Percentiles rank a stretch among this genome's conserved stretches.
phyloP scores from a whole-genome alignment of 192 early-diverging fungal genomes.

The Backusella macrospora region DNA sequence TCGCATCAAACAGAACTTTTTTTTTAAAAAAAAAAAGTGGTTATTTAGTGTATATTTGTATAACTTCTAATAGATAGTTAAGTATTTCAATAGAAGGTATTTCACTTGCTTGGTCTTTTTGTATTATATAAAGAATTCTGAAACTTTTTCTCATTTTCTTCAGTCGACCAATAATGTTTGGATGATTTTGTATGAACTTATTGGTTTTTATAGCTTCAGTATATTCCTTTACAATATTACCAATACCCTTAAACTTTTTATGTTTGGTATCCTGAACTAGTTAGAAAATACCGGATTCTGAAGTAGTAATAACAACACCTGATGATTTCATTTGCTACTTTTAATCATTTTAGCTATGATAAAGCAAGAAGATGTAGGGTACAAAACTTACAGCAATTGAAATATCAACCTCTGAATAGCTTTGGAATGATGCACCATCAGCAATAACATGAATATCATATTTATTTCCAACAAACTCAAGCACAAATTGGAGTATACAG shows the following conservation, averaged over 20 bases:
- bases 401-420: slow-evolving; percentile 81
- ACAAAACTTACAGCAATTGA: slow-evolving; percentile 66
- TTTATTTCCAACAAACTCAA: slow-evolving; percentile 80
- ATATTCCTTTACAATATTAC: slow-evolving; percentile 84
- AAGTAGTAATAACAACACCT: slow-evolving; percentile 78
- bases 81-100: too few relatives aligned
- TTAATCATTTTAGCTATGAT: not conserved
- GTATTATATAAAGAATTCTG: too few relatives aligned
- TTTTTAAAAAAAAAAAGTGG: too few relatives aligned
- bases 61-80: too few relatives aligned
- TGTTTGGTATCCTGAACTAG: slow-evolving; percentile 61
- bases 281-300: slow-evolving; percentile 78
- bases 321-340: slow-evolving; percentile 54
- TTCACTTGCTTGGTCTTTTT: too few relatives aligned
- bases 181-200: slow-evolving; percentile 50
- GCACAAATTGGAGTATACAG: slow-evolving; percentile 92
- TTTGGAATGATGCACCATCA: slow-evolving; percentile 93
- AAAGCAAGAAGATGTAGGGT: not conserved
- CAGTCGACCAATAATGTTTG: not conserved
- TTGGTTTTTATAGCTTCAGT: slow-evolving; percentile 65
- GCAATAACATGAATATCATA: slow-evolving; percentile 87
- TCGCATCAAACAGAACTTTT: too few relatives aligned
- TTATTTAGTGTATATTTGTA: too few relatives aligned
- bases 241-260: slow-evolving; percentile 79
- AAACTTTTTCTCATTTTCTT: too few relatives aligned